Evolutionary conservation across 805 yeast species (phyloP).

Genomic region (Suhomyces kilbournensis): DNA sequence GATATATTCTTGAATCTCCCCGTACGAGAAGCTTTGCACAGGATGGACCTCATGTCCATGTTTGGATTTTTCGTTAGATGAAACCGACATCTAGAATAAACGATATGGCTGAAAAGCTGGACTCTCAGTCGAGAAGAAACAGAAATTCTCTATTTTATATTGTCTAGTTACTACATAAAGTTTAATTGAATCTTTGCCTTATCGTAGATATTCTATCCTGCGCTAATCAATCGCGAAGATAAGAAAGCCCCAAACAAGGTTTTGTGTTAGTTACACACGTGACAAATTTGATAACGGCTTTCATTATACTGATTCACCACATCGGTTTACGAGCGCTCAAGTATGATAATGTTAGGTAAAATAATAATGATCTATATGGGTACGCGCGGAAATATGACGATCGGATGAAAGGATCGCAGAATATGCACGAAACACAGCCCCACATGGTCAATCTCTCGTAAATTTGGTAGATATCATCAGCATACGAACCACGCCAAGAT

Average conservation of each 20-base stretch:
- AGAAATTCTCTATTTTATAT: neutral
- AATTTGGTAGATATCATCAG: neutral
- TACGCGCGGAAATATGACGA: neutral
- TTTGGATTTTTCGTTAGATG: neutral
- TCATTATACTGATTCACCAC: neutral
- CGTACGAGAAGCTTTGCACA: constrained; percentile 2
- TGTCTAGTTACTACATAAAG: neutral
- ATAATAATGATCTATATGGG: neutral
- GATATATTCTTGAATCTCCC: neutral
- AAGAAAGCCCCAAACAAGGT: neutral
- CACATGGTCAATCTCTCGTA: neutral
- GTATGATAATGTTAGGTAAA: neutral
- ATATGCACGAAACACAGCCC: neutral
- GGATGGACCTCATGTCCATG: constrained; percentile 1
- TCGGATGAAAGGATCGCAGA: neutral
- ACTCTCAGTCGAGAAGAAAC: neutral
- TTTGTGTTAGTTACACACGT: neutral
- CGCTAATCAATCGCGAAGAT: neutral
- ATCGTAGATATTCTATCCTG: neutral
- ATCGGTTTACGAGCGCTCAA: neutral
- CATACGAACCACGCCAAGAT: neutral
- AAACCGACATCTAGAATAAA: neutral
- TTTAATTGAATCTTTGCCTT: neutral
- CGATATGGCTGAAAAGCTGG: neutral
- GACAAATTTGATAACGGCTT: neutral